Percentiles rank a stretch among this genome's conserved stretches.
phyloP scores from a whole-genome alignment of 2,329 filamentous ascomycete species.

The Trichoderma afroharzianum region DNA sequence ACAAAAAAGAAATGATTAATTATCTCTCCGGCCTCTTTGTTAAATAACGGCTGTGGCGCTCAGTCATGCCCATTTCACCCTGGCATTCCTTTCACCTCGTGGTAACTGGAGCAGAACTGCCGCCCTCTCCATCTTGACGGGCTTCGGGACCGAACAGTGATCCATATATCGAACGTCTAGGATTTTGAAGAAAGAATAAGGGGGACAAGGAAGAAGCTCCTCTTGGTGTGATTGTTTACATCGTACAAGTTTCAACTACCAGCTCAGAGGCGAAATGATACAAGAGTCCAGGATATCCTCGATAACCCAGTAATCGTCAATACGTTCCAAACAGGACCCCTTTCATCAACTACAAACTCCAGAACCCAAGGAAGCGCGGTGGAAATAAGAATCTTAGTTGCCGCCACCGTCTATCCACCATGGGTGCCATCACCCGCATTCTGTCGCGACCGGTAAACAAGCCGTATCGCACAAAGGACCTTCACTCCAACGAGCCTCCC shows the following conservation, averaged over 20 bases:
- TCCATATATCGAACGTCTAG: not conserved
- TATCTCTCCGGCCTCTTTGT: not conserved
- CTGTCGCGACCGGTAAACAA: slow-evolving; percentile 51
- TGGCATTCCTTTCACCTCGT: not conserved
- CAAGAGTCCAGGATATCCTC: not conserved
- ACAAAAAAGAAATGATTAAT: not conserved
- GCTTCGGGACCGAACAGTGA: not conserved
- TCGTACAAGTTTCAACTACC: not conserved
- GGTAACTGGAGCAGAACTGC: not conserved
- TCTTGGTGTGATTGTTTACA: not conserved
- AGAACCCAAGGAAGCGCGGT: not conserved
- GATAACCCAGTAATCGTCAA: not conserved
- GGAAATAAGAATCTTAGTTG: not conserved
- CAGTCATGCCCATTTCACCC: not conserved
- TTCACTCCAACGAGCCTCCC: slow-evolving; percentile 28
- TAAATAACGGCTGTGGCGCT: slow-evolving; percentile 12
- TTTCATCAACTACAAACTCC: not conserved
- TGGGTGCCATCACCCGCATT: slow-evolving; percentile 31
- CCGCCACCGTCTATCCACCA: not conserved
- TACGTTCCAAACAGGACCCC: not conserved
- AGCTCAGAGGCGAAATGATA: not conserved
- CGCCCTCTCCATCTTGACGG: not conserved
- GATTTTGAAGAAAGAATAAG: not conserved
- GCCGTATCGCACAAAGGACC: slow-evolving; percentile 43
- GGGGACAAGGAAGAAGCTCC: no score